Conservation (phyloP, 2,329 filamentous ascomycete genomes). For the Beauveria varroae region DNA sequence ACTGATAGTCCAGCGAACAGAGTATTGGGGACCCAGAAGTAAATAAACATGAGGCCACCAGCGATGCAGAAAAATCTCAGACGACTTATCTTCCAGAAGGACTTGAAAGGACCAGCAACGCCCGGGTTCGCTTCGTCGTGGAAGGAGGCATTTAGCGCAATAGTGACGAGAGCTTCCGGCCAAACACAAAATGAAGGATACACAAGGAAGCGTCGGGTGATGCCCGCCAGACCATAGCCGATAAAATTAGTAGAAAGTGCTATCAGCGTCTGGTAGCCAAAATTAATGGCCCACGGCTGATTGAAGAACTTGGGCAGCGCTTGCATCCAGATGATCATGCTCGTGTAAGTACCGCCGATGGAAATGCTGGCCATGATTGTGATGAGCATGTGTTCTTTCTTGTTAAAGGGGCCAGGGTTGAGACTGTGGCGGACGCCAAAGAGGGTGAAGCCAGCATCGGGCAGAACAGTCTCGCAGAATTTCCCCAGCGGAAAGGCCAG, state of each 20-base stretch:
- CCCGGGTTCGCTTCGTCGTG: constrained; percentile 13
- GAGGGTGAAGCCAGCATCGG: constrained; percentile 26
- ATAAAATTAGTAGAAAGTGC: constrained; percentile 42
- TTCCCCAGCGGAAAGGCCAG: constrained; percentile 31
- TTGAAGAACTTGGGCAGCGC: constrained; percentile 16
- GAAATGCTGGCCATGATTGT: constrained; percentile 50
- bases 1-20: constrained; percentile 37
- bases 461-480: constrained; percentile 25
- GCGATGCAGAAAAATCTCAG: constrained; percentile 35
- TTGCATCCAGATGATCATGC: constrained; percentile 36
- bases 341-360: constrained; percentile 35
- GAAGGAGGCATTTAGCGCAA: constrained; percentile 30
- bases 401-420: constrained; percentile 44
- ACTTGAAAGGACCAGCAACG: constrained; percentile 24
- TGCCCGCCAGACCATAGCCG: constrained; percentile 43
- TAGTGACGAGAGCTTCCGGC: constrained; percentile 40
- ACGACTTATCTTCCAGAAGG: constrained; percentile 25
- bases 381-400: constrained; percentile 48
- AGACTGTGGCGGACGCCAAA: constrained; percentile 31
- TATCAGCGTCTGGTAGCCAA: constrained; percentile 39
- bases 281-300: constrained; percentile 16
- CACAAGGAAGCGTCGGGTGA: constrained; percentile 39
- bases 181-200: constrained; percentile 43
- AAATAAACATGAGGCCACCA: constrained; percentile 40
- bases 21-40: constrained; percentile 44